These are phyloP conservation scores for Bocquillonia castaneifolia DNA, from an alignment of 441 rosid genomes.

Conservation along the genomic window DNA sequence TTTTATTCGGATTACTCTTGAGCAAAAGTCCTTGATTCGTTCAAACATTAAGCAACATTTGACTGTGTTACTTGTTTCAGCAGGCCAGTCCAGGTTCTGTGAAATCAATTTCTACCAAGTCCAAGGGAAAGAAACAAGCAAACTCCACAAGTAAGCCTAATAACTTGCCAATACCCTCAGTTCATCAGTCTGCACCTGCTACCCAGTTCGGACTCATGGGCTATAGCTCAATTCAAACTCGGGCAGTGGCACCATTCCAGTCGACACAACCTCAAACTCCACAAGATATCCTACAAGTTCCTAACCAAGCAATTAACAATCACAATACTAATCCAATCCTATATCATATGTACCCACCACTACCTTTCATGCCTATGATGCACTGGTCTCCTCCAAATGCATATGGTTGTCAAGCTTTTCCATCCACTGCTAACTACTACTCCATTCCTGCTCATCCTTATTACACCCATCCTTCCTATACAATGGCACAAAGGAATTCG, in stretches of 20 bases:
- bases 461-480: conserved; percentile 30
- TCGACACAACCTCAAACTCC: conserved; percentile 28
- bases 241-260: conserved; percentile 31
- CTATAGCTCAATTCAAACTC: conserved; percentile 28
- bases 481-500: conserved; percentile 16
- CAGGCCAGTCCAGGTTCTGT: conserved; percentile 27
- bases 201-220: conserved; percentile 35
- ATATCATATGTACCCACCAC: conserved; percentile 33
- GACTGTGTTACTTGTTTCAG: conserved; percentile 1
- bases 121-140: conserved; percentile 33
- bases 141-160: conserved; percentile 24
- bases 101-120: conserved; percentile 27
- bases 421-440: conserved; percentile 28
- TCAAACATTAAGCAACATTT: neutral
- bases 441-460: conserved; percentile 35
- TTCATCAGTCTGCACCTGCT: conserved; percentile 25
- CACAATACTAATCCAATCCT: conserved; percentile 27
- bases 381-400: conserved; percentile 48
- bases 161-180: conserved; percentile 25
- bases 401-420: conserved; percentile 35
- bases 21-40: too few relatives aligned
- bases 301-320: conserved; percentile 21
- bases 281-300: conserved; percentile 5
- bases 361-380: conserved; percentile 49
- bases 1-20: too few relatives aligned